Evolutionary conservation across 768 basidiomycete genomes (phyloP), one percentile per base, ranked within the genome.

Genomic region (Collybiopsis confluens): DNA sequence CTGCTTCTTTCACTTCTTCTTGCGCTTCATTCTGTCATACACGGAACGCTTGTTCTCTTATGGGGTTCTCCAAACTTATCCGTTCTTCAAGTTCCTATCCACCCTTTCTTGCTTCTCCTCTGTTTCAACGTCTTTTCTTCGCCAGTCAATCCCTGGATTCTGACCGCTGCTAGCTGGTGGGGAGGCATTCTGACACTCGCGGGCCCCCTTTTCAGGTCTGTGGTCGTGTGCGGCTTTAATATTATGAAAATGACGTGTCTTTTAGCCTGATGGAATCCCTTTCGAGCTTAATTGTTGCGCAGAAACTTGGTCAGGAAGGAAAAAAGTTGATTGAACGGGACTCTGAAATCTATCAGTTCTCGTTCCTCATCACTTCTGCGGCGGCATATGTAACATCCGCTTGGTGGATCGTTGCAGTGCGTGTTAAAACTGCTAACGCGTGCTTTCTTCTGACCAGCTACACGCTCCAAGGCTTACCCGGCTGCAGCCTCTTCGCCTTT

Each of bases 181-280:
- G 89, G 85, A 0, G 79, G 74, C 23, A 71, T 83, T 35, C 71
- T 94, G 56, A 82, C 79, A 1, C 77, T 85, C 62, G 86, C 81
- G 1, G 87, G 88, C 2, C 90, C 90, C 1, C 37, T 16, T 9
- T 21, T 24, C 16, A 16, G 7, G 35, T 37, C 18, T 11, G 2
- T n/a, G 13, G 21, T 33, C 5, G 15, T 48, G 23, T 9, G 21
- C 10, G 11, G 15, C 15, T 20, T 26, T 7, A 38, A 38, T 21
- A 36, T 7, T 9, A 48, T 33, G 18, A 8, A 48, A 33, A 23
- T 35, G 37, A 36, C 2, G 24, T 38, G 5, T 67, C 86, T 40
- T 92, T 92, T 67, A 86, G 93, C 53, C 76, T 82, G 44, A 78
- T 92, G 76, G 92, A 94, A 64, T 88, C 90, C 35, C 73, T 94